Conservation (phyloP, 1,139 yeast species). For the Suhomyces anneliseae region DNA sequence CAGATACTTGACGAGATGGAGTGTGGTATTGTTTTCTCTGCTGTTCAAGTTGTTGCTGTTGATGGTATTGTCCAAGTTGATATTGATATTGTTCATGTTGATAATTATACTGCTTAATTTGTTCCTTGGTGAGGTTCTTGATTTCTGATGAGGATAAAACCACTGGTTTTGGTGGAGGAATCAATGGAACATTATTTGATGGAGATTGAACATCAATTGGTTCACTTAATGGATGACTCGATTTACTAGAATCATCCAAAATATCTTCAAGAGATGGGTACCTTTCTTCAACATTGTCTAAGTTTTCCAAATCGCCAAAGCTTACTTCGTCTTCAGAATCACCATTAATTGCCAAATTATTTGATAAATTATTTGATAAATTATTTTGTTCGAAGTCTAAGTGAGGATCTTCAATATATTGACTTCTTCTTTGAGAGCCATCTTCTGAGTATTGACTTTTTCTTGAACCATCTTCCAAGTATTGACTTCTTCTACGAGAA, state of each 20-base stretch:
- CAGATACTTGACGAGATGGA: neutral
- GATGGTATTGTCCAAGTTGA: slow-evolving; percentile 10
- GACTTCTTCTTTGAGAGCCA: too few relatives aligned
- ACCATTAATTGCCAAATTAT: neutral
- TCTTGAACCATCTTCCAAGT: neutral
- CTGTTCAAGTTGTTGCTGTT: slow-evolving; percentile 16
- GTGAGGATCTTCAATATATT: too few relatives aligned
- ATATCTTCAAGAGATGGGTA: slow-evolving; percentile 45
- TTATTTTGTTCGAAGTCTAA: too few relatives aligned
- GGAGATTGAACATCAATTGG: neutral
- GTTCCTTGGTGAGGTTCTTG: slow-evolving; percentile 22
- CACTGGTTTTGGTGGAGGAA: slow-evolving; percentile 20
- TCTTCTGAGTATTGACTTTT: too few relatives aligned
- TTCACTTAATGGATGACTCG: slow-evolving; percentile 1
- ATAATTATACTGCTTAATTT: slow-evolving; percentile 24
- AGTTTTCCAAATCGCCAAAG: slow-evolving; percentile 31
- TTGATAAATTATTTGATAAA: too few relatives aligned
- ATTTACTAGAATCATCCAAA: slow-evolving; percentile 15
- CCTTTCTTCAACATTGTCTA: slow-evolving; percentile 45
- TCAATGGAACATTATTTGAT: neutral
- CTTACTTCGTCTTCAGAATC: slow-evolving; percentile 19
- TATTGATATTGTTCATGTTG: slow-evolving; percentile 25
- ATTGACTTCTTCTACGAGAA: neutral
- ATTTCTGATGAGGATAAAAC: slow-evolving; percentile 18
- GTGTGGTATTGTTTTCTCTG: slow-evolving; percentile 1